Conservation (phyloP, 2,329 filamentous ascomycete species). For the Penicillium sp. region DNA sequence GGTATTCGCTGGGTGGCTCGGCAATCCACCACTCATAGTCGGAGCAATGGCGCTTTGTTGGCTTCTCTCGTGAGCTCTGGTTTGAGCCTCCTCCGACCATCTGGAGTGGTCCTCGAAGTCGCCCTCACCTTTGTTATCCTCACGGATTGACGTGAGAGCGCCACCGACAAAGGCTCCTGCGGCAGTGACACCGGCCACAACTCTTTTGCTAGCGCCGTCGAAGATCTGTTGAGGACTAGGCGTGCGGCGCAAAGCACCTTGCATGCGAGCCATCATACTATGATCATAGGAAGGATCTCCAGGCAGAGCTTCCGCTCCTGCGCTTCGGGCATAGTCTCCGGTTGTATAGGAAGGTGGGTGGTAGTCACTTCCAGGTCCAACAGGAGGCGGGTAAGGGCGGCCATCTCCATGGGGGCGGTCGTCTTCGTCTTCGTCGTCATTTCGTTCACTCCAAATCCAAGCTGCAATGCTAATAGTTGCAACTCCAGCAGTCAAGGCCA, state of each 20-base stretch:
- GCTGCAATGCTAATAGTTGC: slow-evolving; percentile 82
- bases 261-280: slow-evolving; percentile 72
- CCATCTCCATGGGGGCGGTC: slow-evolving; percentile 47
- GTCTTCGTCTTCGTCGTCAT: slow-evolving; percentile 67
- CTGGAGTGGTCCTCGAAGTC: slow-evolving; percentile 82
- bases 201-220: slow-evolving; percentile 75
- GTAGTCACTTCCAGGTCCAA: slow-evolving; percentile 23
- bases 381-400: slow-evolving; percentile 25
- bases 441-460: slow-evolving; percentile 91
- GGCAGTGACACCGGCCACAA: slow-evolving; percentile 77
- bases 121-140: slow-evolving; percentile 74
- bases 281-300: slow-evolving; percentile 45
- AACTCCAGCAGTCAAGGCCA: slow-evolving; percentile 80
- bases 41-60: slow-evolving; percentile 25
- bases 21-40: slow-evolving; percentile 31
- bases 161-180: slow-evolving; percentile 79
- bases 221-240: slow-evolving; percentile 87
- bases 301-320: slow-evolving; percentile 31
- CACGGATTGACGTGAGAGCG: slow-evolving; percentile 75
- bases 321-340: slow-evolving; percentile 33
- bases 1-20: slow-evolving; percentile 33
- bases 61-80: slow-evolving; percentile 49
- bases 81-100: slow-evolving; percentile 86
- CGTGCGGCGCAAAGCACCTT: slow-evolving; percentile 74
- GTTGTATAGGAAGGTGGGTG: slow-evolving; percentile 29